Evolutionary conservation across 306 rosid species (phyloP).

Genomic region (Leucaena leucocephala): DNA sequence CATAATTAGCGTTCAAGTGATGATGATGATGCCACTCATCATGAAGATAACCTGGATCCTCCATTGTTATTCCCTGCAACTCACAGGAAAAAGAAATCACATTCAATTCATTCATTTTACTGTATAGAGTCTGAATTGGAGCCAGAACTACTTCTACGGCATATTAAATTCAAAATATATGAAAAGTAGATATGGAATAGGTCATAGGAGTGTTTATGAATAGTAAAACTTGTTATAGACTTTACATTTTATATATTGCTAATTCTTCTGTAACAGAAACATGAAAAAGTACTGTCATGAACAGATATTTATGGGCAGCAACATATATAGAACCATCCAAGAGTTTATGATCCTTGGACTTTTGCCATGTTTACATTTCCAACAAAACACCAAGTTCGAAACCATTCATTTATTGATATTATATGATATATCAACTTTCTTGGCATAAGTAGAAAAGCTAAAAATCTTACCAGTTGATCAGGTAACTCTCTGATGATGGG

Average conservation of each 20-base stretch:
- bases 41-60: constrained; percentile 58
- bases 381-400: not conserved
- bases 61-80: constrained; percentile 59
- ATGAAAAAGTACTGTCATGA: too few species aligned
- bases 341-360: not conserved
- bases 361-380: constrained; percentile 13
- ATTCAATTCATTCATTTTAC: too few species aligned
- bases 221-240: too few species aligned
- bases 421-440: not conserved
- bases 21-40: constrained; percentile 46
- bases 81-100: not conserved
- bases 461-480: constrained; percentile 63
- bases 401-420: not conserved
- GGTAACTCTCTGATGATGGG: constrained; percentile 47
- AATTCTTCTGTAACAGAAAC: too few species aligned
- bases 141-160: not conserved
- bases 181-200: not conserved
- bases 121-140: too few species aligned
- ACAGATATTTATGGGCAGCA: too few species aligned
- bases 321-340: too few species aligned
- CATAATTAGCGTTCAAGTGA: constrained; percentile 49
- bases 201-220: too few species aligned
- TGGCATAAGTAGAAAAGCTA: not conserved
- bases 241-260: too few species aligned
- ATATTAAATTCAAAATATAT: too few species aligned